These are phyloP conservation scores for Linnemannia elongata DNA, from an alignment of 192 early-diverging fungal genomes.

Conservation along the genomic window DNA sequence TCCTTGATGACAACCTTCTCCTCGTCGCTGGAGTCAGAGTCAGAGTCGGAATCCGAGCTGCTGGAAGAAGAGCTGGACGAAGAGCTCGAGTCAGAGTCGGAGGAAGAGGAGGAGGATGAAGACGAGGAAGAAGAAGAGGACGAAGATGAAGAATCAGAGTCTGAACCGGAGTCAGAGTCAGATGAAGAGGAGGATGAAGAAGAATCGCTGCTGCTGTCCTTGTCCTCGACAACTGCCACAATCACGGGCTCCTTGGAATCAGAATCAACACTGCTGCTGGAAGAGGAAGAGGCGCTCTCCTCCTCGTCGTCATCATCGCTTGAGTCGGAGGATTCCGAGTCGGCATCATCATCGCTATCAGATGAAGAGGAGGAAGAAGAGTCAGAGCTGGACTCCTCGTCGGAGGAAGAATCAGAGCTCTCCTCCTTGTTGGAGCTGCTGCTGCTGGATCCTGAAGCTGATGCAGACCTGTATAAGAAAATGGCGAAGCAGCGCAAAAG, in stretches of 20 bases:
- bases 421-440: slow-evolving; percentile 17
- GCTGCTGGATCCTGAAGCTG: slow-evolving; percentile 17
- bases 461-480: not conserved
- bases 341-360: slow-evolving; percentile 51
- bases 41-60: slow-evolving; percentile 45
- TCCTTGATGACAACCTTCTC: slow-evolving; percentile 40
- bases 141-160: slow-evolving; percentile 23
- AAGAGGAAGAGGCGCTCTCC: slow-evolving; percentile 48
- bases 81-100: slow-evolving; percentile 30
- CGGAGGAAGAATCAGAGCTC: slow-evolving; percentile 28
- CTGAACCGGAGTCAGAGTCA: slow-evolving; percentile 29
- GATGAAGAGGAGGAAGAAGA: slow-evolving; percentile 47
- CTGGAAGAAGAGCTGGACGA: slow-evolving; percentile 24
- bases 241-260: slow-evolving; percentile 32
- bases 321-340: slow-evolving; percentile 45
- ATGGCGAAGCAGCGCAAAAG: no score
- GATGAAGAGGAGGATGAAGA: slow-evolving; percentile 23
- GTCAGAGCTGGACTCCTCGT: slow-evolving; percentile 21
- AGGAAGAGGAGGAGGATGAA: slow-evolving; percentile 23
- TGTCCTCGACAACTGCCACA: slow-evolving; percentile 2
- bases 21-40: slow-evolving; percentile 33
- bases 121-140: slow-evolving; percentile 40
- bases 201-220: slow-evolving; percentile 29
- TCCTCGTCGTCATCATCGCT: slow-evolving; percentile 13
- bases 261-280: slow-evolving; percentile 49